Base-by-base conservation (phyloP, 2,329 filamentous ascomycete genomes). In the Exophiala aquamarina region DNA sequence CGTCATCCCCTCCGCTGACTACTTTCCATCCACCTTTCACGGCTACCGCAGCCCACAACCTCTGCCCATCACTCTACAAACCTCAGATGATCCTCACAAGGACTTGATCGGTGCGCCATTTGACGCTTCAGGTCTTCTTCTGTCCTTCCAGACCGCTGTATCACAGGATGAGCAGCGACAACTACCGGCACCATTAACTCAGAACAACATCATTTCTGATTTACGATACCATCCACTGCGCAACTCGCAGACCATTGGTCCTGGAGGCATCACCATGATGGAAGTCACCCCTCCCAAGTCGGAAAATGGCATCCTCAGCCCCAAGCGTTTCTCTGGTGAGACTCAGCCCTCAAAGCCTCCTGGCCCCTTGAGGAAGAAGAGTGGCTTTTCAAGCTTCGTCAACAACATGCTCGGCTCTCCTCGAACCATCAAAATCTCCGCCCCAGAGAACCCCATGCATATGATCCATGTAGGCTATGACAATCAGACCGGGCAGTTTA, bases 401-500 rank as follows among this genome's bases (percentile, higher is more conserved):
- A 92, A 84, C 66, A 92, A 85, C 65, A 74, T 84, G 64, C 83
- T 94, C 49, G 87, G 88, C 57, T 92, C 90, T 28, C 90, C 88
- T 43, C 88, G 91, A 69, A 89, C 90, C 56, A 89, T 93, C 37
- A 83, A 92, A 68, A 98, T 98, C 61, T 97, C 93, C n/a, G 89
- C 90, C 29, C 93, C 93, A 44, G 91, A 95, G 69, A 97, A 98
- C 62, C 93, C 93, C 39, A 90, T 97, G 50, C 93, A 97, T 70
- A 89, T 98, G 61, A 97, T 92, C 47, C 93, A 98, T 69, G 93
- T 98, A 57, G 92, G 92, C 60, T 96, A 95, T 67, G 92, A 98
- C 70, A 95, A 93, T 71, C 81, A 88, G 62, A 97, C 93, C 3
- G 93, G 93, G 58, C 89, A 95, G 71, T 98, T 95, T 68, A 97